Percentiles rank a stretch among this genome's conserved stretches.
These are phyloP conservation scores for Hylodesmum podocarpum DNA, from an alignment of 306 rosid genomes.

Conservation along the genomic window DNA sequence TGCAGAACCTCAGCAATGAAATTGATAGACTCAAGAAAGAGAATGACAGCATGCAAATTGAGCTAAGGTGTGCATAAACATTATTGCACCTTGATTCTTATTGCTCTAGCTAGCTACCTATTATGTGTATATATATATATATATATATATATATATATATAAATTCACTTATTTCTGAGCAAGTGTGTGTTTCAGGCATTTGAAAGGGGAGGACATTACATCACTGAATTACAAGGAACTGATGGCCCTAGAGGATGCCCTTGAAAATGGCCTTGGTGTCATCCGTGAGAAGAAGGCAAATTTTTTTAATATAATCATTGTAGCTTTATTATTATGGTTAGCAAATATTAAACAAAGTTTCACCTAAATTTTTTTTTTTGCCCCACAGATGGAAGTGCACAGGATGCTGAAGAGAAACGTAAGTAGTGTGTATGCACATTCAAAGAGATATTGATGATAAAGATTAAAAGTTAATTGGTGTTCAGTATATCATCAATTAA, in stretches of 20 bases:
- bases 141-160: neutral
- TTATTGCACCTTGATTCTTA: neutral
- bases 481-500: neutral
- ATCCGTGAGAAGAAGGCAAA: conserved; percentile 63
- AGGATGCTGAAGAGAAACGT: conserved; percentile 59
- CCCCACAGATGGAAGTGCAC: conserved; percentile 55
- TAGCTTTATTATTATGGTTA: neutral
- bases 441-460: neutral
- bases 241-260: conserved; percentile 61
- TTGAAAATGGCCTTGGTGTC: conserved; percentile 65
- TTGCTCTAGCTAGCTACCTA: conserved; percentile 9
- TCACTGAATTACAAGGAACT: conserved; percentile 73
- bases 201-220: conserved; percentile 83
- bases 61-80: conserved; percentile 53
- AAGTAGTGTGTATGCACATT: conserved; percentile 16
- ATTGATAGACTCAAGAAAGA: conserved; percentile 84
- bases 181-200: conserved; percentile 55
- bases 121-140: no score
- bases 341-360: conserved; percentile 1
- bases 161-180: neutral
- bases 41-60: conserved; percentile 83
- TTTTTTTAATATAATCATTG: neutral
- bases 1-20: conserved; percentile 78
- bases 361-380: neutral
- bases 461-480: neutral